Conservation (phyloP, 495 filamentous ascomycete species). For the Neurospora sp. region DNA sequence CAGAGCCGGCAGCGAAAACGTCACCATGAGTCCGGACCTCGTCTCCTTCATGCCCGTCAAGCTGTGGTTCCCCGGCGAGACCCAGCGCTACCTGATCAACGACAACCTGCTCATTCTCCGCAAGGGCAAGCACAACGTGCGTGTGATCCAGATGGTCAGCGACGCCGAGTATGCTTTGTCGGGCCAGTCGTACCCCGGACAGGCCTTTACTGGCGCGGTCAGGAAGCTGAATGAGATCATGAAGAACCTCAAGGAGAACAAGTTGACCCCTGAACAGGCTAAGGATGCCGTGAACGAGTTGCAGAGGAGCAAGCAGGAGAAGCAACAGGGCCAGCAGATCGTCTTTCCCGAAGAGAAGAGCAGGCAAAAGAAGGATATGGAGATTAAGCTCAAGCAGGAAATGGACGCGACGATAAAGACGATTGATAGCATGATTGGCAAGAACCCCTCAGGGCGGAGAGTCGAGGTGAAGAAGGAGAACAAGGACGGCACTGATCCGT, state of each 20-base stretch:
- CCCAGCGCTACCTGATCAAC: slow-evolving; percentile 51
- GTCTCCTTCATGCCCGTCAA: slow-evolving; percentile 55
- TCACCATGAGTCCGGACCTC: slow-evolving; percentile 42
- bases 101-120: slow-evolving; percentile 57
- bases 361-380: not conserved
- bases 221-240: slow-evolving; percentile 21
- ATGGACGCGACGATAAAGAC: slow-evolving; percentile 7
- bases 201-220: slow-evolving; percentile 26
- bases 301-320: slow-evolving; percentile 26
- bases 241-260: slow-evolving; percentile 6
- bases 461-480: not conserved
- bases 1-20: slow-evolving; percentile 10
- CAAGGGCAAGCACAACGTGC: slow-evolving; percentile 71
- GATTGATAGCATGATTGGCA: not conserved
- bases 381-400: slow-evolving; percentile 10
- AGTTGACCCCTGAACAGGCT: slow-evolving; percentile 1
- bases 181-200: slow-evolving; percentile 35
- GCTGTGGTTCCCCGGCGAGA: slow-evolving; percentile 46
- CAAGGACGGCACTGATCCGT: not conserved
- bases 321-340: slow-evolving; percentile 6
- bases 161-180: slow-evolving; percentile 53
- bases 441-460: not conserved
- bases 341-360: slow-evolving; percentile 17
- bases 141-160: slow-evolving; percentile 58
- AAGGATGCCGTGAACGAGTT: slow-evolving; percentile 8